Evolutionary conservation across 1,284 basidiomycete genomes (phyloP).

Genomic region (Sporisorium graminicola): DNA sequence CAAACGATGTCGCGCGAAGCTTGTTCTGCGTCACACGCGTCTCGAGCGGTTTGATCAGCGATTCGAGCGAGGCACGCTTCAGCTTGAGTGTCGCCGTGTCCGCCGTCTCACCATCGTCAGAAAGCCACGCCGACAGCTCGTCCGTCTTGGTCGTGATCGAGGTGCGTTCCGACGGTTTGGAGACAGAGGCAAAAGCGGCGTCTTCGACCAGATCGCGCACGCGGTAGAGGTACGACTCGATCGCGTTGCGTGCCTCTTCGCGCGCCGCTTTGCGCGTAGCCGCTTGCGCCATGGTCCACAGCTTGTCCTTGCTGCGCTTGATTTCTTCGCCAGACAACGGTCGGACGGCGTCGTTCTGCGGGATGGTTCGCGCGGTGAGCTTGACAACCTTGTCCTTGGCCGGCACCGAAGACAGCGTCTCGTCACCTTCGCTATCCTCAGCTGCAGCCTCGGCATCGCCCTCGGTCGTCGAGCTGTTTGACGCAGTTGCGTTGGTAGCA

Average conservation of each 20-base stretch:
- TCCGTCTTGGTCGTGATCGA: constrained; percentile 77
- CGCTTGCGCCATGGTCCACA: constrained; percentile 76
- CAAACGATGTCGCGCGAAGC: constrained; percentile 76
- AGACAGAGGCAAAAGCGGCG: constrained; percentile 78
- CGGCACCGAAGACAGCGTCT: constrained; percentile 32
- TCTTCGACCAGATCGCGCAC: constrained; percentile 84
- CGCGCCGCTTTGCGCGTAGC: constrained; percentile 82
- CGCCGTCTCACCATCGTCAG: constrained; percentile 86
- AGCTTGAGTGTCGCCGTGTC: constrained; percentile 70
- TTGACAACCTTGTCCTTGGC: constrained; percentile 53
- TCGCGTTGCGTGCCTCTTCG: constrained; percentile 90
- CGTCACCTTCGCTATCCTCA: constrained; percentile 16
- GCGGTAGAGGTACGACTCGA: constrained; percentile 92
- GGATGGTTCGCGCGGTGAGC: constrained; percentile 46
- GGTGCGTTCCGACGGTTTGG: constrained; percentile 80
- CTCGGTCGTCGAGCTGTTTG: constrained; percentile 11
- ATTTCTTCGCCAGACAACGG: constrained; percentile 60
- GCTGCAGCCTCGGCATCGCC: constrained; percentile 15
- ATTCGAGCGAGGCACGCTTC: constrained; percentile 78
- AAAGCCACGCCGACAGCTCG: constrained; percentile 84
- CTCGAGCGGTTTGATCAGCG: constrained; percentile 83
- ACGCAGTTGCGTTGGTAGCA: constrained; percentile 30
- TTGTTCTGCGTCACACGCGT: constrained; percentile 88
- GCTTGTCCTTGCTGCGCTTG: constrained; percentile 59
- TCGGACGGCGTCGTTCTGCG: constrained; percentile 36